phyloP scores from a whole-genome alignment of 2,329 filamentous ascomycete species.

The Teratosphaeria zuluensis region DNA sequence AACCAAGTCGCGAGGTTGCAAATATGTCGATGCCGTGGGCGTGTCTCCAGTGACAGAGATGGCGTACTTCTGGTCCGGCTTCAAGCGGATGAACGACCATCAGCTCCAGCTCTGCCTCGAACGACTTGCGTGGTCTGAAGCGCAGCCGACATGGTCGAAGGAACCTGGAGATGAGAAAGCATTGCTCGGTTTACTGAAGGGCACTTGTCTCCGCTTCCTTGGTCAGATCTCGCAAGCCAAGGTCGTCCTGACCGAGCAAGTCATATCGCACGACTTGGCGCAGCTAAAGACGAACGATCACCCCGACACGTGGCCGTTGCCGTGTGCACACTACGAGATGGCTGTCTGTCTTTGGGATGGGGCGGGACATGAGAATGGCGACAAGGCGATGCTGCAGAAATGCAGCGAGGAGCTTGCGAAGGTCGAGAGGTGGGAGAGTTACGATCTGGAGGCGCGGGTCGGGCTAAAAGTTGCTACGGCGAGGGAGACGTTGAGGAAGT shows the following conservation, averaged over 20 bases:
- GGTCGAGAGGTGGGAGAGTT: conserved; percentile 60
- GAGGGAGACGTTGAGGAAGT: conserved; percentile 48
- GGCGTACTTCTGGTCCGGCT: conserved; percentile 87
- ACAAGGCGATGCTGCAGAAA: conserved; percentile 44
- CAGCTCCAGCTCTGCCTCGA: conserved; percentile 56
- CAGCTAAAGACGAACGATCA: conserved; percentile 41
- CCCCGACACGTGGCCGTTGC: conserved; percentile 61
- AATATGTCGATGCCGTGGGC: conserved; percentile 71
- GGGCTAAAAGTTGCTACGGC: conserved; percentile 64
- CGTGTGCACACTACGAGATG: conserved; percentile 77
- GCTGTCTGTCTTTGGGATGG: conserved; percentile 73
- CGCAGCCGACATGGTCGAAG: conserved; percentile 47
- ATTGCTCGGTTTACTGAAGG: conserved; percentile 56
- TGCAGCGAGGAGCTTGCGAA: conserved; percentile 58
- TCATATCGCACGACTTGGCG: conserved; percentile 50
- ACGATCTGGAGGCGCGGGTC: conserved; percentile 62
- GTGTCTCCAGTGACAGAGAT: conserved; percentile 79
- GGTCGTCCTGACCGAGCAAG: conserved; percentile 48
- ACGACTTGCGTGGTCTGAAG: conserved; percentile 56
- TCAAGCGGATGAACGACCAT: conserved; percentile 62
- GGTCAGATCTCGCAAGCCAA: conserved; percentile 52
- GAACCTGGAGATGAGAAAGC: conserved; percentile 52
- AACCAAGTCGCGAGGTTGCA: conserved; percentile 55
- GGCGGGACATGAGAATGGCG: conserved; percentile 29
- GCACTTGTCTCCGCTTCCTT: conserved; percentile 56